Conservation (phyloP, 2,329 filamentous ascomycete species). For the Exophiala phaeomuriformis region DNA sequence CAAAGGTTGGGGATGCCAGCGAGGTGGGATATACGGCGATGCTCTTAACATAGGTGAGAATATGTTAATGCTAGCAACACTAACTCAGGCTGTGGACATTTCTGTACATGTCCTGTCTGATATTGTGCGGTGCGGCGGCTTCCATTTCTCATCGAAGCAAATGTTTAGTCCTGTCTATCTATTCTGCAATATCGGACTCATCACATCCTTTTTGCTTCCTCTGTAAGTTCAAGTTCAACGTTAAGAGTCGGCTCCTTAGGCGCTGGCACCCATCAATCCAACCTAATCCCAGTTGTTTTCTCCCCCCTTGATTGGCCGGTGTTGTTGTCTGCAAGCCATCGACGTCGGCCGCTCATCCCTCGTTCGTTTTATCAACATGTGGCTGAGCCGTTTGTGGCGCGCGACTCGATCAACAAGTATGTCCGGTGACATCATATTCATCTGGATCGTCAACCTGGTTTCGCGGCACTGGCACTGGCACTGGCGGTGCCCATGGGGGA, state of each 20-base stretch:
- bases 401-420: slow-evolving; percentile 10
- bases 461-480: background rate
- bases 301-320: background rate
- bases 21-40: too few relatives aligned
- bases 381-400: slow-evolving; percentile 14
- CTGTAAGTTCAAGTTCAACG: slow-evolving; percentile 59
- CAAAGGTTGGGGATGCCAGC: too few relatives aligned
- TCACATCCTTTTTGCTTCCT: slow-evolving; percentile 35
- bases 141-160: slow-evolving; percentile 71
- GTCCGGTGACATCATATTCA: slow-evolving; percentile 14
- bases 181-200: slow-evolving; percentile 69
- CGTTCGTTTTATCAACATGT: slow-evolving; percentile 1
- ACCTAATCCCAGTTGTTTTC: slow-evolving; percentile 1
- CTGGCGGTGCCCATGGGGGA: background rate
- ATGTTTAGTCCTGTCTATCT: slow-evolving; percentile 74
- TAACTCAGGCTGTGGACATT: too few relatives aligned
- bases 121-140: slow-evolving; percentile 85
- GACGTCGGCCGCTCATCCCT: background rate
- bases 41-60: too few relatives aligned
- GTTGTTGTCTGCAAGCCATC: background rate
- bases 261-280: background rate
- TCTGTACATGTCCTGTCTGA: slow-evolving; percentile 61
- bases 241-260: slow-evolving; percentile 48
- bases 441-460: background rate
- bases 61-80: too few relatives aligned